Evolutionary conservation across 2,329 filamentous ascomycete species (phyloP).

Genomic region (Neonectria hederae): DNA sequence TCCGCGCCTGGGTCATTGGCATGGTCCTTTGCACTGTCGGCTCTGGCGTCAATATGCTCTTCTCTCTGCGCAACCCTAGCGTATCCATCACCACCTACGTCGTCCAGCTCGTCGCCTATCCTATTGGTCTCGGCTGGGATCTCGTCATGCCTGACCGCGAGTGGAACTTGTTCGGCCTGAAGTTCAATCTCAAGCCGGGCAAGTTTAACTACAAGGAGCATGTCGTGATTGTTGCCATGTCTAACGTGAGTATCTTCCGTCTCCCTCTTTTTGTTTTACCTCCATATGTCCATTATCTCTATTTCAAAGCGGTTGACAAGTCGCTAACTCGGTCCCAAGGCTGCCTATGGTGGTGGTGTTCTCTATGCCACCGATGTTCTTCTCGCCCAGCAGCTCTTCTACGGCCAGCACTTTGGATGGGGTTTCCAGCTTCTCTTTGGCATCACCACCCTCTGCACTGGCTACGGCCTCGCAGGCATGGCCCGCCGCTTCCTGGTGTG

Average conservation of each 20-base stretch:
- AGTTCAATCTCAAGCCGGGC: constrained; percentile 65
- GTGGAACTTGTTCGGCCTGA: constrained; percentile 61
- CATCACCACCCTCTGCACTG: constrained; percentile 65
- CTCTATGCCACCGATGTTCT: constrained; percentile 65
- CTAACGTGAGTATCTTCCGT: constrained; percentile 59
- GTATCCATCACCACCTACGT: constrained; percentile 69
- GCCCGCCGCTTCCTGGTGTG: constrained; percentile 62
- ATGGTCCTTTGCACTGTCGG: constrained; percentile 68
- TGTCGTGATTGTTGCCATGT: constrained; percentile 70
- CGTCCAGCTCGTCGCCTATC: constrained; percentile 70
- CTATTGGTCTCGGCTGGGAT: constrained; percentile 65
- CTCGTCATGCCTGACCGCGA: constrained; percentile 62
- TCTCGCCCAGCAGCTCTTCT: constrained; percentile 63
- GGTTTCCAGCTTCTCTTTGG: constrained; percentile 64
- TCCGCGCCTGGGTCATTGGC: constrained; percentile 72
- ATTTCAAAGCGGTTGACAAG: neutral
- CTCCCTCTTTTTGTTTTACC: neutral
- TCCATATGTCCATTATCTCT: neutral
- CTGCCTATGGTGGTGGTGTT: constrained; percentile 66
- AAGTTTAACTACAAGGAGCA: constrained; percentile 72
- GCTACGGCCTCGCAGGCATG: constrained; percentile 66
- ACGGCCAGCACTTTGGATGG: constrained; percentile 64
- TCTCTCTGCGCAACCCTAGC: constrained; percentile 67
- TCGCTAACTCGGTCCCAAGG: constrained; percentile 48
- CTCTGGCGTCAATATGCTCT: constrained; percentile 70